These are phyloP conservation scores for Pseudogymnoascus pannorum DNA, from an alignment of 2,329 filamentous ascomycete genomes.

Conservation along the genomic window DNA sequence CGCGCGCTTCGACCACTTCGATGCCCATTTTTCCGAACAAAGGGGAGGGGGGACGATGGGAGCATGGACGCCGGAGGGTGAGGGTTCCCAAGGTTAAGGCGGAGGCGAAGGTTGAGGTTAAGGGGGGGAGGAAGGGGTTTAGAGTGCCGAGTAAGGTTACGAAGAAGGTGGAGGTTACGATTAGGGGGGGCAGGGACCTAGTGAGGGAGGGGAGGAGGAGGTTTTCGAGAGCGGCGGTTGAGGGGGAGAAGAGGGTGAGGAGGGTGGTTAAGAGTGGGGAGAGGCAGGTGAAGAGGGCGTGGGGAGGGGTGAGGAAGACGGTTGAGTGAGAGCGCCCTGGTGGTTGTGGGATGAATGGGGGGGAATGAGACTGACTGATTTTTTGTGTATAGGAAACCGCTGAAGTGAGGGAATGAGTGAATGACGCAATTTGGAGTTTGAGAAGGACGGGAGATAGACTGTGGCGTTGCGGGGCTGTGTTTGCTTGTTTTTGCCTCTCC, in stretches of 20 bases:
- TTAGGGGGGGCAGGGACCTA: neutral
- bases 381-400: neutral
- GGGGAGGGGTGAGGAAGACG: neutral
- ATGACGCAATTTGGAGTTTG: neutral
- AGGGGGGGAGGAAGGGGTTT: neutral
- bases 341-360: neutral
- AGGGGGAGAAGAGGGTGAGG: neutral
- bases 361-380: neutral
- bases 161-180: neutral
- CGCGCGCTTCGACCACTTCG: slow-evolving; percentile 66
- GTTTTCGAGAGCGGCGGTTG: neutral
- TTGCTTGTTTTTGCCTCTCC: neutral
- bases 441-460: neutral
- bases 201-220: neutral
- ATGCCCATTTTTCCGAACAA: slow-evolving; percentile 58
- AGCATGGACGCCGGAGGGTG: neutral
- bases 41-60: neutral
- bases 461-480: neutral
- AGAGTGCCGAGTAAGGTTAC: neutral
- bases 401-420: neutral
- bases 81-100: neutral
- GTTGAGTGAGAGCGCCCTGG: neutral
- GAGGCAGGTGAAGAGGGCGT: neutral
- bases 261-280: neutral
- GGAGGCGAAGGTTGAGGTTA: neutral